Evolutionary conservation across 2,329 filamentous ascomycete species (phyloP).

Genomic region (Penicillium digitatum): DNA sequence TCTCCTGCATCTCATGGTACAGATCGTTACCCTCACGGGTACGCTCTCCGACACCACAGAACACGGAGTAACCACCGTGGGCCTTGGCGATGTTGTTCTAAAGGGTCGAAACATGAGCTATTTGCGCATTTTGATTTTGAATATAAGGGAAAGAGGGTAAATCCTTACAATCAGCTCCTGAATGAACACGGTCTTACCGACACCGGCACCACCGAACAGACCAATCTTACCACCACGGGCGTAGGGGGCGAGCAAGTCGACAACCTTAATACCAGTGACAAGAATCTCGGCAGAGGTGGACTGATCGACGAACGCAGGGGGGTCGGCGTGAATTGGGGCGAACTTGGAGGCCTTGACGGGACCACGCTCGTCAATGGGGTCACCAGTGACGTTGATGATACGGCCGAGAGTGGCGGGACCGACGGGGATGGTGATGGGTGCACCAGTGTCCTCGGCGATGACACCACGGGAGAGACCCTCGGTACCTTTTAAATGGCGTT

Average conservation of each 20-base stretch:
- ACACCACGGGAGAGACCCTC: constrained; percentile 97
- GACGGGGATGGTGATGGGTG: constrained; percentile 94
- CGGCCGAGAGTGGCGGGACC: constrained; percentile 89
- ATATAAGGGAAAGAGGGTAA: background rate
- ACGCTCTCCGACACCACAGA: constrained; percentile 99
- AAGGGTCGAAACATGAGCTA: background rate
- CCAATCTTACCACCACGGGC: constrained; percentile 99
- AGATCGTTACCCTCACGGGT: constrained; percentile 99
- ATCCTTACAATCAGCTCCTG: constrained; percentile 87
- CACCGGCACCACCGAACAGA: constrained; percentile 99
- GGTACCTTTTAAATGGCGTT: constrained; percentile 66
- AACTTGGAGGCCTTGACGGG: constrained; percentile 91
- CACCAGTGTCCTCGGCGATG: constrained; percentile 80
- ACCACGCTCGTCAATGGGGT: constrained; percentile 98
- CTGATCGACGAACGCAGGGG: constrained; percentile 90
- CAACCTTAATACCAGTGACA: constrained; percentile 99
- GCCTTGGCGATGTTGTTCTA: constrained; percentile 99
- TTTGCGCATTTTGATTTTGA: background rate
- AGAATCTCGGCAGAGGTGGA: constrained; percentile 94
- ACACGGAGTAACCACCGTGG: constrained; percentile 99
- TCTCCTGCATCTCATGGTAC: constrained; percentile 99
- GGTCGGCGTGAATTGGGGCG: constrained; percentile 88
- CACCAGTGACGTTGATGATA: constrained; percentile 99
- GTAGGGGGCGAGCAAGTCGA: constrained; percentile 97
- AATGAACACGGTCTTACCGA: constrained; percentile 99